Evolutionary conservation across 352 stramenopile species (phyloP), one percentile per base, ranked within the genome.

Genomic region (Phytophthora pseudosyringae): DNA sequence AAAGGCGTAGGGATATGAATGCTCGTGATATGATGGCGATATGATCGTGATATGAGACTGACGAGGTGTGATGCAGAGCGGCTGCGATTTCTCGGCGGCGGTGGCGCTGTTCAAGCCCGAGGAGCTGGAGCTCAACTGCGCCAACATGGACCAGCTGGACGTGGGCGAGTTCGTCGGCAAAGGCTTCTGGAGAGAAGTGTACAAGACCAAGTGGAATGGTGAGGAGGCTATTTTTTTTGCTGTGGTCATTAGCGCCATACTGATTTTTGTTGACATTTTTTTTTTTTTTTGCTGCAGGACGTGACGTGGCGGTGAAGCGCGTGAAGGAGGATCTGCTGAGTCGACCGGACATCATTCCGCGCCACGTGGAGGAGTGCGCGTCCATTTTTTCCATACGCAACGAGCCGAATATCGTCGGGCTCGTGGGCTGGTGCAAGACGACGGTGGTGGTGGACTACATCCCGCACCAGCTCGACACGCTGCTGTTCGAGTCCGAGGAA

Each of bases 391-490:
- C 75, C 13, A 84, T 93, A 44, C 80, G 82, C 29, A 76, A 90
- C 26, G 78, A 80, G 15, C 79, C 80, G 3, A 90, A 93, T 54
- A 91, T 93, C 40, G 84, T 90, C 5, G 71, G 66, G 28, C 76
- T 93, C 12, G 64, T 93, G 13, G 84, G 82, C 10, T 91, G 84
- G 84, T 93, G 84, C 68, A 88, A 89, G 49, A 82, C 80, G 58
- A 91, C 84, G 0, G 79, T 93, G 15, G 72, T 91, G 29, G 84
- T 93, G 18, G 84, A 93, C 18, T 93, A 88, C 55, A 81, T 93
- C 39, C 80, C 84, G 1, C 40, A 79, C 13, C 80, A 80, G 46
- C 69, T 93, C 21, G 80, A 90, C 41, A 78, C 79, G 49, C 66
- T 90, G 16, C 68, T 93, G 28, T 90, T 86, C 52, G 71, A 89